Evolutionary conservation across 2,329 filamentous ascomycete species (phyloP), one percentile per base, ranked within the genome.

Genomic region (Biscogniauxia mediterranea): DNA sequence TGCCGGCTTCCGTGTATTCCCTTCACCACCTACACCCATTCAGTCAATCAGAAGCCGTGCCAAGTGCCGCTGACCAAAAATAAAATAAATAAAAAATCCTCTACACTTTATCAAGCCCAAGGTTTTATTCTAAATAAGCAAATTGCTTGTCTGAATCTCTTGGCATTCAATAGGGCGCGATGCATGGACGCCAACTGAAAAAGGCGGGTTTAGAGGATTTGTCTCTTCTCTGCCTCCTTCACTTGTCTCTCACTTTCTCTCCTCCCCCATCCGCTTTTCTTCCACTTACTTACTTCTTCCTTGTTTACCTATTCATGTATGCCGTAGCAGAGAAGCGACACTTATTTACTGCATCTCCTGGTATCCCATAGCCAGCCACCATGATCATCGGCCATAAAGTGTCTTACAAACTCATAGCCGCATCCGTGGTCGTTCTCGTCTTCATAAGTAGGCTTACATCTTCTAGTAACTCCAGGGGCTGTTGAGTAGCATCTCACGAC

Each of bases 401-500:
- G 38, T 49, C 61, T 38, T 65, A 64, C 57, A 65, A 52, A 57
- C 38, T 62, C 26, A 60, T 46, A 15, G 57, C 58, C 23, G 53
- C 60, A 11, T 59, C 58, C 42, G 57, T 50, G 6, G 53, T 52
- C 19, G 58, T 61, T 2, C 25, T 64, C 20, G 5, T 60, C 7
- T 20, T 67, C 4, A 62, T 65, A 59, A 32, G 65, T 67, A 58
- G 26, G 58, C 15, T n/a, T 32, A 19, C 20, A 19, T 54, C 28
- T 32, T 9, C 28, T 9, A 32, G 23, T 21, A 15, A 15, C 19
- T 38, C 49, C 5, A 54, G 11, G 20, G 19, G 49, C 23, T 6
- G 13, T 28, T 19, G 17, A 9, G 32, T 38, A 38, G 32, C 38
- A 46, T 42, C 28, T n/a, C n/a, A 53, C 23, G 50, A 28, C 26